Percentiles rank a stretch among this genome's conserved stretches.
Conservation (phyloP, 1,284 basidiomycete species). For the Sporisorium graminicola region DNA sequence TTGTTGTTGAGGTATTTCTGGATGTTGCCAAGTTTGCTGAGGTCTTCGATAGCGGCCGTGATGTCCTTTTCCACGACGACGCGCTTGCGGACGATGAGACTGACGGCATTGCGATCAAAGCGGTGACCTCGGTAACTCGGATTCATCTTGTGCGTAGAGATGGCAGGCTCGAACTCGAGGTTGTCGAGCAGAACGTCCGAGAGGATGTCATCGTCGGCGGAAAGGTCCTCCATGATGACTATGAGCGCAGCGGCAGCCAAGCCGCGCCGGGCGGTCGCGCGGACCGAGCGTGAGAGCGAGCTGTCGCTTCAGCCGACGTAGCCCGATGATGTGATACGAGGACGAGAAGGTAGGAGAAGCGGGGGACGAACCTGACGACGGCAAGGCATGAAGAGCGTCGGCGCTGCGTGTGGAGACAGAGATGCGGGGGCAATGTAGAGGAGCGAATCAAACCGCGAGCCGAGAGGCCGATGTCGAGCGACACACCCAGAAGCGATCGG, state of each 20-base stretch:
- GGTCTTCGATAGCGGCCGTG: constrained; percentile 56
- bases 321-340: constrained; percentile 8
- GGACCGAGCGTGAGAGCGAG: constrained; percentile 6
- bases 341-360: not conserved
- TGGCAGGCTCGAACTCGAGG: constrained; percentile 67
- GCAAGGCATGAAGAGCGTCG: constrained; percentile 39
- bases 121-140: constrained; percentile 63
- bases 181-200: constrained; percentile 68
- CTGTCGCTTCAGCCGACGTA: constrained; percentile 25
- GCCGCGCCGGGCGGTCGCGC: constrained; percentile 40
- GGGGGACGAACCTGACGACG: constrained; percentile 20
- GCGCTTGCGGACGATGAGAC: constrained; percentile 56
- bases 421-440: not conserved
- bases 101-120: constrained; percentile 61
- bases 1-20: constrained; percentile 61
- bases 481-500: not conserved
- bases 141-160: constrained; percentile 70
- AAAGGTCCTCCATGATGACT: constrained; percentile 67
- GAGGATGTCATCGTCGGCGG: constrained; percentile 68
- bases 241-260: constrained; percentile 34
- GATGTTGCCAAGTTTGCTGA: constrained; percentile 61
- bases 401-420: constrained; percentile 1
- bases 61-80: constrained; percentile 63
- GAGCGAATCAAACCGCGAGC: not conserved
- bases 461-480: constrained; percentile 3